Evolutionary conservation across 495 filamentous ascomycete genomes (phyloP).

Genomic region (Aspergillus ellipticus): DNA sequence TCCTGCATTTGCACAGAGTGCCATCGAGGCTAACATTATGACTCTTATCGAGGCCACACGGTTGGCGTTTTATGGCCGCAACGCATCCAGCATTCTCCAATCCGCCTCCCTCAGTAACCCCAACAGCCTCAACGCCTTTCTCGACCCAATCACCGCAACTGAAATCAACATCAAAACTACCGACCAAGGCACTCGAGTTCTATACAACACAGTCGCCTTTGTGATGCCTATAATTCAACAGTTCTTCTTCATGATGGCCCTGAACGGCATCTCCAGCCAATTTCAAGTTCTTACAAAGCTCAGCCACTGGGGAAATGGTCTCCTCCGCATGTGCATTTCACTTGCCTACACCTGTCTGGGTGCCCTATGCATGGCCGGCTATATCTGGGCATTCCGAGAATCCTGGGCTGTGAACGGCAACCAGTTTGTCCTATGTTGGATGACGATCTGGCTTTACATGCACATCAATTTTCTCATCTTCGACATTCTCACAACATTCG

Average conservation of each 20-base stretch:
- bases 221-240: slow-evolving; percentile 41
- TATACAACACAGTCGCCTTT: slow-evolving; percentile 45
- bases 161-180: slow-evolving; percentile 39
- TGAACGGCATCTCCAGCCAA: slow-evolving; percentile 31
- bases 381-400: slow-evolving; percentile 44
- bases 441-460: slow-evolving; percentile 43
- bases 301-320: slow-evolving; percentile 30
- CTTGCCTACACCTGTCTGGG: slow-evolving; percentile 38
- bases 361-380: slow-evolving; percentile 34
- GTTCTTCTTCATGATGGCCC: slow-evolving; percentile 45
- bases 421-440: slow-evolving; percentile 43
- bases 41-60: slow-evolving; percentile 23
- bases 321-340: slow-evolving; percentile 34
- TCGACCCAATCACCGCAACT: slow-evolving; percentile 32
- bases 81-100: slow-evolving; percentile 22
- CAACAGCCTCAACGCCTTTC: slow-evolving; percentile 26
- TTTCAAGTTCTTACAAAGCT: slow-evolving; percentile 36
- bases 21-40: too few species aligned
- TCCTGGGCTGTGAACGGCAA: slow-evolving; percentile 37
- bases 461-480: slow-evolving; percentile 44
- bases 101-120: slow-evolving; percentile 16
- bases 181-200: slow-evolving; percentile 34
- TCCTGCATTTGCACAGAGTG: slow-evolving; percentile 30
- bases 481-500: slow-evolving; percentile 12
- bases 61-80: slow-evolving; percentile 25